Evolutionary conservation across 164 flowering plant species (phyloP).

Genomic region (Kingdonia uniflora): DNA sequence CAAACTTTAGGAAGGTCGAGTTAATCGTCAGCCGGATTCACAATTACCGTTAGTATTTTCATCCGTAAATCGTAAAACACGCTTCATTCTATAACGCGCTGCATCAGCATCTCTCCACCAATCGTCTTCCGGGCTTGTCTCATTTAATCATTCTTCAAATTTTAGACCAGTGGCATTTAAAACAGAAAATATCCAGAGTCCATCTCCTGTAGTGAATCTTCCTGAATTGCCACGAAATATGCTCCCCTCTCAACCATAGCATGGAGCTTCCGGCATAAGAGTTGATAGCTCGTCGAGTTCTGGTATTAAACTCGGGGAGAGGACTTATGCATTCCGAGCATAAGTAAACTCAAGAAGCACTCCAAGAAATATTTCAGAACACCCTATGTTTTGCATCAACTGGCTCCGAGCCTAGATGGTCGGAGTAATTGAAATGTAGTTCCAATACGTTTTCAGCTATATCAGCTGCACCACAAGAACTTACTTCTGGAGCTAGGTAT

Average conservation of each 20-base stretch:
- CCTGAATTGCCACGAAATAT: slow-evolving; percentile 24
- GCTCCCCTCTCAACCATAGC: slow-evolving; percentile 28
- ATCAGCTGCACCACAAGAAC: slow-evolving; percentile 31
- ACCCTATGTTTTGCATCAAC: slow-evolving; percentile 40
- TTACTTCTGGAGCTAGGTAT: slow-evolving; percentile 32
- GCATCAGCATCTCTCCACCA: slow-evolving; percentile 19
- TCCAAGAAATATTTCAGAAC: slow-evolving; percentile 37
- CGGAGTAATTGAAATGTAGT: slow-evolving; percentile 19
- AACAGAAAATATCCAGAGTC: slow-evolving; percentile 18
- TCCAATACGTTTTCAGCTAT: slow-evolving; percentile 22
- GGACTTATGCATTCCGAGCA: slow-evolving; percentile 17
- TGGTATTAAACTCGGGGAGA: slow-evolving; percentile 19
- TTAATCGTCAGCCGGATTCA: no score
- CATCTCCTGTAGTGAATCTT: slow-evolving; percentile 13
- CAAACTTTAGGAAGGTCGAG: slow-evolving; percentile 14
- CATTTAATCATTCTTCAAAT: slow-evolving; percentile 24
- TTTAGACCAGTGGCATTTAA: slow-evolving; percentile 25
- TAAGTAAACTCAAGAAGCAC: slow-evolving; percentile 30
- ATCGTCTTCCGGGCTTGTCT: slow-evolving; percentile 15
- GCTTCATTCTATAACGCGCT: no score
- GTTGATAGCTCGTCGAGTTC: slow-evolving; percentile 26
- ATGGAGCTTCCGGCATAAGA: slow-evolving; percentile 36
- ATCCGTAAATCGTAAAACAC: no score
- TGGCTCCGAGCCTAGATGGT: slow-evolving; percentile 36
- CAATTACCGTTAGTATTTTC: no score